Base-by-base conservation (phyloP, 2,329 filamentous ascomycete species). In the Botrytis sinoallii region DNA sequence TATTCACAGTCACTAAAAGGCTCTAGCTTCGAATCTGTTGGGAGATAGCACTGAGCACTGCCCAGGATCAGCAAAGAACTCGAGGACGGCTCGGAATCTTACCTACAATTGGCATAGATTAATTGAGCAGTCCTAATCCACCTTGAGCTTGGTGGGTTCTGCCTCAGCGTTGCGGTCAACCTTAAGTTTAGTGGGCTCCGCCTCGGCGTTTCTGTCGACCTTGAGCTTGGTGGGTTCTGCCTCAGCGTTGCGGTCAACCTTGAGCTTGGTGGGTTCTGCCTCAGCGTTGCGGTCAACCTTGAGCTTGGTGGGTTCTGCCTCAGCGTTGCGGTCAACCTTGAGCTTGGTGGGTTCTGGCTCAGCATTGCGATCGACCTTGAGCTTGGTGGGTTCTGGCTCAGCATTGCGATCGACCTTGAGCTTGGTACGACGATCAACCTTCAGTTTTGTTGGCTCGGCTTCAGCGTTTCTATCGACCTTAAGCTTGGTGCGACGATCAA, bases 401-500 rank as follows among this genome's bases (percentile, higher is more conserved):
- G 44, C 44, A 9, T 46, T 46, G 0, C 44, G 7, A 3, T 52
- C 48, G 1, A 52, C 48, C 48, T 52, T 52, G 22, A 52, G 48
- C 1, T 52, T 52, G 4, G 48, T 52, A 0, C n/a, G n/a, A 0
- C 48, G 10, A 1, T 52, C 48, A 1, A 52, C 48, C 48, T 52
- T 52, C 10, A 52, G 48, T 0, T 52, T 52, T 0, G 48, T 52
- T 10, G 48, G 48, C 1, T 52, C 48, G 12, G 22, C 1, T 22
- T 48, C 46, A 4, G 46, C 46, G 0, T 48, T 48, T 4, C 46
- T 9, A 0, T 48, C 46, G 0, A 48, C 46, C 46, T 48, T 48
- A 3, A 48, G 46, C 0, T 48, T 48, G 1, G 46, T 48, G 0
- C 22, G 46, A 2, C 46, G 9, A 1, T 52, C 48, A 0, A n/a